phyloP scores from a whole-genome alignment of 2,329 filamentous ascomycete genomes.

The Anthostomella pinea region DNA sequence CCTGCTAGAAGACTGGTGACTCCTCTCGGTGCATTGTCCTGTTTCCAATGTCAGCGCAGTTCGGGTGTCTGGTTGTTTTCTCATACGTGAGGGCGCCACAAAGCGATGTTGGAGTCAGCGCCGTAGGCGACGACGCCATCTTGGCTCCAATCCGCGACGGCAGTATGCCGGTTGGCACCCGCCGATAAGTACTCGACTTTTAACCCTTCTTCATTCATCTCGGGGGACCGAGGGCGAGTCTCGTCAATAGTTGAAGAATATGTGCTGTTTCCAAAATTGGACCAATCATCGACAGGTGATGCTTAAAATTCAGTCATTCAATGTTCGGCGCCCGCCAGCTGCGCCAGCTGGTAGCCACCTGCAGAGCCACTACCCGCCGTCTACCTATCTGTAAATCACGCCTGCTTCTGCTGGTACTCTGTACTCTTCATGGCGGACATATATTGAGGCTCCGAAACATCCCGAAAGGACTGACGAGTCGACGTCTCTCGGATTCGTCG shows the following conservation, averaged over 20 bases:
- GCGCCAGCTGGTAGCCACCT: background rate
- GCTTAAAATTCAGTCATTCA: background rate
- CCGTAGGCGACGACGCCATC: conserved; percentile 80
- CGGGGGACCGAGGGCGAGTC: no score
- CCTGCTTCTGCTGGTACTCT: no score
- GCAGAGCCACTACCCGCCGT: background rate
- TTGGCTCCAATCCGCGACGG: conserved; percentile 83
- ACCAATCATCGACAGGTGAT: background rate
- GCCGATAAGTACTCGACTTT: conserved; percentile 61
- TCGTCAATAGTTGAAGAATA: no score
- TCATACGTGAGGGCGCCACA: conserved; percentile 80
- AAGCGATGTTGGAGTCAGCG: conserved; percentile 79
- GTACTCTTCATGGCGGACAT: no score
- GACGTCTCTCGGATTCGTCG: no score
- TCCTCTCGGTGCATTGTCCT: conserved; percentile 47
- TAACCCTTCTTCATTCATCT: conserved; percentile 27
- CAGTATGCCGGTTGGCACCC: conserved; percentile 87
- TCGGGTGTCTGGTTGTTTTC: conserved; percentile 3
- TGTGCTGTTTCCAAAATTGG: background rate
- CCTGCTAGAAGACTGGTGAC: conserved; percentile 67
- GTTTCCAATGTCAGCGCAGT: conserved; percentile 6
- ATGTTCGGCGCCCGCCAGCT: background rate
- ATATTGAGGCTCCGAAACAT: no score
- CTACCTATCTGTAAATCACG: no score
- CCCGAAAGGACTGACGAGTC: no score